Percentiles rank a stretch among this genome's conserved stretches.
Evolutionary conservation across 352 stramenopile species (phyloP).

Genomic region (Nothophytophthora sp.): DNA sequence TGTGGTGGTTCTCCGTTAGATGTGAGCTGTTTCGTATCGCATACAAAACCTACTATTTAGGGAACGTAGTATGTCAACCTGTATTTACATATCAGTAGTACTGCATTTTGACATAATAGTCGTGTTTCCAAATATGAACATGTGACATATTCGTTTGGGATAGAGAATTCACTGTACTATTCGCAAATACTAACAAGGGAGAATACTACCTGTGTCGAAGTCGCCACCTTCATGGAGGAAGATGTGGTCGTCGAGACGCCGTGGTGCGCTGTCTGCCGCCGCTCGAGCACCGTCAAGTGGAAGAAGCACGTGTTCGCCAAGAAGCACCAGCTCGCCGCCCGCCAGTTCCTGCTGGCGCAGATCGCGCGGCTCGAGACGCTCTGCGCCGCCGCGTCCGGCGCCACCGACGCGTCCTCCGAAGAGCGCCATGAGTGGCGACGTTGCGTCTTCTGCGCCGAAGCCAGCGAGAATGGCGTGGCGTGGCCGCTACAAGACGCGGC

Average conservation of each 20-base stretch:
- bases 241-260: conserved; percentile 36
- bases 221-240: too few species aligned
- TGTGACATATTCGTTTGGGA: too few species aligned
- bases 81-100: too few species aligned
- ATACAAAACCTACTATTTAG: too few species aligned
- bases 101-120: too few species aligned
- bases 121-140: too few species aligned
- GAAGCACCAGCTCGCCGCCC: conserved; percentile 47
- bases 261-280: conserved; percentile 59
- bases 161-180: too few species aligned
- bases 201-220: too few species aligned
- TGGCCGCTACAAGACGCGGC: conserved; percentile 19
- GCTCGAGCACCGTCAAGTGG: conserved; percentile 67
- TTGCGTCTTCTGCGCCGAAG: conserved; percentile 44
- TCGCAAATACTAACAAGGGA: too few species aligned
- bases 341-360: conserved; percentile 40
- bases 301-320: conserved; percentile 68
- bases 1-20: too few species aligned
- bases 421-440: conserved; percentile 10
- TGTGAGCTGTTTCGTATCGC: too few species aligned
- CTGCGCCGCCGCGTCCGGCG: conserved; percentile 4
- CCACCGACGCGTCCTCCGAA: neutral
- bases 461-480: neutral
- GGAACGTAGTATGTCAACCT: too few species aligned
- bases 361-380: conserved; percentile 28